These are phyloP conservation scores for Colletotrichum endophyticum DNA, from an alignment of 2,329 filamentous ascomycete genomes.

Conservation along the genomic window DNA sequence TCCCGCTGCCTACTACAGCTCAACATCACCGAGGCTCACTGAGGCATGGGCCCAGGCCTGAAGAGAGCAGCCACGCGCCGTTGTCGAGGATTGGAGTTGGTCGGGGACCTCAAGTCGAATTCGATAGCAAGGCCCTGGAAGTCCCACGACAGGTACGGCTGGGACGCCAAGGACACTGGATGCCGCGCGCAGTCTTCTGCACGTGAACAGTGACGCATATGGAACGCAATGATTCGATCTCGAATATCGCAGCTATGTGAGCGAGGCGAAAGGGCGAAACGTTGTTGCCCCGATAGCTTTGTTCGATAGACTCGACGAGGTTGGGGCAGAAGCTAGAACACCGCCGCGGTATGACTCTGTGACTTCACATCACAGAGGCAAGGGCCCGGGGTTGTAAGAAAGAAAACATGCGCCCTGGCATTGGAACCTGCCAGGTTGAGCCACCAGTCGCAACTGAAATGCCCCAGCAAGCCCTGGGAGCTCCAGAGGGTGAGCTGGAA, in stretches of 20 bases:
- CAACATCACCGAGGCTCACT: neutral
- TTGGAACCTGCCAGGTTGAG: neutral
- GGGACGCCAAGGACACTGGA: rapidly evolving
- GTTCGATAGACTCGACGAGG: rapidly evolving
- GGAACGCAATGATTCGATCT: rapidly evolving
- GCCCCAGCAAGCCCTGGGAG: too few relatives aligned
- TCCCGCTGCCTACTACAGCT: neutral
- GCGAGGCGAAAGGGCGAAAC: too few relatives aligned
- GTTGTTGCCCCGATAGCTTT: too few relatives aligned
- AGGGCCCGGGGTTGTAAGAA: neutral
- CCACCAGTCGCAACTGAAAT: too few relatives aligned
- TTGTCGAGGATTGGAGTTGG: neutral
- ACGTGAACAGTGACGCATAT: neutral
- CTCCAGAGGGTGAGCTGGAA: neutral
- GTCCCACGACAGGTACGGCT: neutral
- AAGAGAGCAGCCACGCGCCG: neutral
- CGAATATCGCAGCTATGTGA: neutral
- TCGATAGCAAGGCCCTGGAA: neutral
- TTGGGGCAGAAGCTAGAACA: too few relatives aligned
- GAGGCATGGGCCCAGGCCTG: neutral
- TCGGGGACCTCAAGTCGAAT: too few relatives aligned
- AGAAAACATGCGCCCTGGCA: neutral
- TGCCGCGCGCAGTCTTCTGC: neutral
- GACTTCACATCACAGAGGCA: neutral
- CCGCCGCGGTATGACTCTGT: too few relatives aligned